phyloP scores from a whole-genome alignment of 805 yeast species.

The Maudiozyma turicensis region DNA sequence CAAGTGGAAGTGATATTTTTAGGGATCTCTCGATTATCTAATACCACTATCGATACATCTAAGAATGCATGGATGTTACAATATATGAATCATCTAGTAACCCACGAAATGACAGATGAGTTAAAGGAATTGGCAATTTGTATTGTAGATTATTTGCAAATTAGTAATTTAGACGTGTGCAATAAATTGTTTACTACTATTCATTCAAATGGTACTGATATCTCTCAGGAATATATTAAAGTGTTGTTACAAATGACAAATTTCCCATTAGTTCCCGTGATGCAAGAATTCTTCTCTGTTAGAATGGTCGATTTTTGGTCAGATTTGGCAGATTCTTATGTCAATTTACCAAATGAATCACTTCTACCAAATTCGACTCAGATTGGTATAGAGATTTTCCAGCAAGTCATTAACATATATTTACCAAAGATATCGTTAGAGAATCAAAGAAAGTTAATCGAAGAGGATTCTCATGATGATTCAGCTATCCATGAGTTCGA shows the following conservation, averaged over 20 bases:
- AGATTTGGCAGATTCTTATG: constrained; percentile 47
- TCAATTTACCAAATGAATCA: constrained; percentile 30
- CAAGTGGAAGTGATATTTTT: constrained; percentile 24
- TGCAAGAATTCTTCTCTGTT: constrained; percentile 48
- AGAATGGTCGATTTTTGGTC: constrained; percentile 62
- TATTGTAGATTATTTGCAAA: constrained; percentile 26
- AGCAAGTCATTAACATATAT: constrained; percentile 48
- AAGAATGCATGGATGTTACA: constrained; percentile 27
- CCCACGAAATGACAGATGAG: constrained; percentile 23
- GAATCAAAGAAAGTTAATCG: constrained; percentile 30
- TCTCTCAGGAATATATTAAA: constrained; percentile 33
- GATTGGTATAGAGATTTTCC: constrained; percentile 35
- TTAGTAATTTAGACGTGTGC: constrained; percentile 25
- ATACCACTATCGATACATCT: constrained; percentile 11
- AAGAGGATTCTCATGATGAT: constrained; percentile 20
- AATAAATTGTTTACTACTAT: constrained; percentile 25
- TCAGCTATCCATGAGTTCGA: constrained; percentile 41
- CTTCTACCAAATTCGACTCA: constrained; percentile 20
- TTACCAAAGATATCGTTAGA: constrained; percentile 53
- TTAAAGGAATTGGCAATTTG: constrained; percentile 27
- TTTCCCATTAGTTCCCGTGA: constrained; percentile 46
- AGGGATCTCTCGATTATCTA: constrained; percentile 20
- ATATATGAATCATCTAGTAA: constrained; percentile 28
- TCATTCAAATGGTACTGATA: constrained; percentile 3
- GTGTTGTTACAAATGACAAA: constrained; percentile 45